Base-by-base conservation (phyloP, 2,329 filamentous ascomycete genomes). In the Calonectria hongkongensis region DNA sequence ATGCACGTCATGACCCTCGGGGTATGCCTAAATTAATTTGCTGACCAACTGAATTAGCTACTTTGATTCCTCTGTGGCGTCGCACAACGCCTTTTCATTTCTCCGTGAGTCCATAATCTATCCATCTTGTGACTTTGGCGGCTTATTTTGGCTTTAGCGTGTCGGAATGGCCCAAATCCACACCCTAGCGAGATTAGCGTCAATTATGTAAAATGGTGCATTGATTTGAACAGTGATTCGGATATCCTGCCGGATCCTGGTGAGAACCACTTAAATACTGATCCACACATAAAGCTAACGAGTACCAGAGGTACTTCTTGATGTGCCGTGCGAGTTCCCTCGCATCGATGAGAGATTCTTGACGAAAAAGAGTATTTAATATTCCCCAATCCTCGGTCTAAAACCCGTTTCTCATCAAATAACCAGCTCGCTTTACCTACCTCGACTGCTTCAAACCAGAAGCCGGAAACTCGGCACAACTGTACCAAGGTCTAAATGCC, bases 141-240 rank as follows among this genome's bases (percentile, higher is more conserved):
- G 3, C 15, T 15, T 58, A 7, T 33, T 41, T 3, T 39, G 1
- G 0, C 8, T 8, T 9, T 16, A 58, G 54, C 54, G 4, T 41
- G 54, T n/a, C 54, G 54, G 3, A 58, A 39, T 27, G 54, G 54
- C 6, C n/a, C 33, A 25, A 58, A 58, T 16, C 54, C 54, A 15
- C 9, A 58, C 12, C 54, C 54, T 1, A 58, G 54, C 12, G 54
- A 58, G 2, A 58, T 58, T 41, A 58, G 33, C 13, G 54, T 58
- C 54, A 58, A 58, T 18, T 58, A 58, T 27, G 54, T 58, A 2
- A 58, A 58, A 58, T 58, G 54, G 54, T 58, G 54, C 6, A 58
- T 58, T 12, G 54, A 58, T n/a, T 27, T 8, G 12, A 27, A 41
- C 6, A 58, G 54, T 8, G 33, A 41, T 27, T 27, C 54, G 4